These are phyloP conservation scores for grape (Vitis vinifera) DNA, from an alignment of 164 flowering plant species.

Conservation along the genomic window ASM3070453v1 NC_081812.1:20083501-20084000, in stretches of 20 bases:
- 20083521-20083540: constrained; percentile 56
- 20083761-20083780: constrained; percentile 60
- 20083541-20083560: constrained; percentile 83
- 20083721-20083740: constrained; percentile 36
- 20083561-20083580: constrained; percentile 71
- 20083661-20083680: constrained; percentile 39
- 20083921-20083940: constrained; percentile 40
- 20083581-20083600: constrained; percentile 63
- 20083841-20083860: constrained; percentile 47
- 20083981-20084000: constrained; percentile 42
- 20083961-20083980: constrained; percentile 63
- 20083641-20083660: constrained; percentile 45
- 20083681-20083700: constrained; percentile 60
- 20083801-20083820: constrained; percentile 39
- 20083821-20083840: constrained; percentile 65
- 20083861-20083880: constrained; percentile 54
- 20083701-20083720: constrained; percentile 35
- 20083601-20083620: constrained; percentile 77
- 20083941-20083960: constrained; percentile 57
- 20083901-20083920: constrained; percentile 55
- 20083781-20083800: constrained; percentile 51
- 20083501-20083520: constrained; percentile 37
- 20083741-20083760: constrained; percentile 44
- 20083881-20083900: constrained; percentile 37
- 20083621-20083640: constrained; percentile 25